Conservation (phyloP, 108 stramenopile genomes). For the Nannochloropsis gaditana region DNA sequence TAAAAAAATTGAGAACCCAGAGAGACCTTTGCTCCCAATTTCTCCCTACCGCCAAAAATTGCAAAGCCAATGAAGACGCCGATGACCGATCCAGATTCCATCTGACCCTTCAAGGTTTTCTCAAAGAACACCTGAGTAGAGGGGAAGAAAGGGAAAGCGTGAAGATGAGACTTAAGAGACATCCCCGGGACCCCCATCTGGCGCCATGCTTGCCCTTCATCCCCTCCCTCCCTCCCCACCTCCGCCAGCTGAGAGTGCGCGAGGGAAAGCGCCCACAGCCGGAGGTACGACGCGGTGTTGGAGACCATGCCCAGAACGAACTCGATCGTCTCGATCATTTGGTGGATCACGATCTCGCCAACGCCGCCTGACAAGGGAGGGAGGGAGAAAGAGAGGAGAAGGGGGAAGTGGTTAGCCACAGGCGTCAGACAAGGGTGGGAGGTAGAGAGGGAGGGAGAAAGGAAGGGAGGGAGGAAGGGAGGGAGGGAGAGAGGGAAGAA, state of each 20-base stretch:
- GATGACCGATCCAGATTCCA: constrained; percentile 74
- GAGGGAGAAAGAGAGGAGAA: background rate
- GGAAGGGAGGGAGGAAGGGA: background rate
- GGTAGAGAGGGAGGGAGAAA: background rate
- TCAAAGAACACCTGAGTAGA: constrained; percentile 80
- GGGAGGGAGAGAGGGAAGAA: background rate
- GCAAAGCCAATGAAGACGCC: constrained; percentile 88
- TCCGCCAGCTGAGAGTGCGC: constrained; percentile 94
- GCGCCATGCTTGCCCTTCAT: background rate
- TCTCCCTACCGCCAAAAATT: constrained; percentile 56
- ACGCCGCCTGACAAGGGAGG: constrained; percentile 36
- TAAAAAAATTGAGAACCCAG: background rate
- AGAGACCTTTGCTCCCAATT: background rate
- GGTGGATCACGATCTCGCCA: constrained; percentile 85
- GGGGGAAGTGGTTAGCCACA: background rate
- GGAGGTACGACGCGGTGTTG: constrained; percentile 98
- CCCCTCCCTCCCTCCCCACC: constrained; percentile 2
- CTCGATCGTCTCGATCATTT: constrained; percentile 98
- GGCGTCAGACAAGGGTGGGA: background rate
- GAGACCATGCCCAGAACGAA: constrained; percentile 97
- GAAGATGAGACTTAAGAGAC: background rate
- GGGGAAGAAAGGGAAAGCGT: background rate
- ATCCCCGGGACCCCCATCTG: background rate
- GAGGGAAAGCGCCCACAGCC: constrained; percentile 96
- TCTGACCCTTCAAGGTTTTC: constrained; percentile 84